phyloP scores from a whole-genome alignment of 306 rosid species.

The Boehmeria nivea region DNA sequence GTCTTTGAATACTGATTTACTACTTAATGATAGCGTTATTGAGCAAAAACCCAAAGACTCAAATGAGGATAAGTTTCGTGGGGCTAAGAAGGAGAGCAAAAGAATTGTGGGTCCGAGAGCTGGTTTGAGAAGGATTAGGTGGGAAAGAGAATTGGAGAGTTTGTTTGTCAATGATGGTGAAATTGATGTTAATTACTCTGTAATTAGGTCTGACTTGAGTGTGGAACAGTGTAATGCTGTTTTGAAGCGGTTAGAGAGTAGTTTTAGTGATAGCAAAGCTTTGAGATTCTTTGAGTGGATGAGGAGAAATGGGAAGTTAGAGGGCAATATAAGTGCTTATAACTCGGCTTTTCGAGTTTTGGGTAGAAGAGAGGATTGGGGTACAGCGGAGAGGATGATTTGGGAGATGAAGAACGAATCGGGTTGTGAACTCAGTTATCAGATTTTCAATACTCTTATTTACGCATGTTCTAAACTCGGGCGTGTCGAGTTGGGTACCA shows the following conservation, averaged over 20 bases:
- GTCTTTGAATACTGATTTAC: conserved; percentile 4
- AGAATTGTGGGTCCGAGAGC: conserved; percentile 29
- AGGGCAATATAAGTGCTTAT: conserved; percentile 48
- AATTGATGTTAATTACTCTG: conserved; percentile 57
- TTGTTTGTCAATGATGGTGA: conserved; percentile 35
- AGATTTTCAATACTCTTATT: conserved; percentile 64
- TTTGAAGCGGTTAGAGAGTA: conserved; percentile 50
- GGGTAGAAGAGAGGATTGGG: conserved; percentile 58
- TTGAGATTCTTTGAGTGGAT: conserved; percentile 62
- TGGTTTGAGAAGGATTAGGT: conserved; percentile 23
- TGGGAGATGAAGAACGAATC: conserved; percentile 35
- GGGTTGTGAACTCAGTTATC: conserved; percentile 40
- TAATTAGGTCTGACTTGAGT: conserved; percentile 42
- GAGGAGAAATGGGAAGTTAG: conserved; percentile 55
- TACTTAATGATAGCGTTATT: conserved; percentile 6
- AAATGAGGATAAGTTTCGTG: conserved; percentile 25
- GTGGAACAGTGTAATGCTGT: conserved; percentile 53
- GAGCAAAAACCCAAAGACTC: conserved; percentile 24
- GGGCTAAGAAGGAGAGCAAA: conserved; percentile 16
- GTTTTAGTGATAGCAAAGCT: conserved; percentile 35
- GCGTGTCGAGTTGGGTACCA: conserved; percentile 34
- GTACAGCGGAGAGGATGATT: conserved; percentile 49
- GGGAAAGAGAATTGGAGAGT: conserved; percentile 30
- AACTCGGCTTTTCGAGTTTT: conserved; percentile 42
- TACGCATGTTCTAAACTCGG: conserved; percentile 51